Percentiles rank a stretch among this genome's conserved stretches.
phyloP scores from a whole-genome alignment of 2,329 filamentous ascomycete genomes.

The Magnaporthiopsis rhizophila region DNA sequence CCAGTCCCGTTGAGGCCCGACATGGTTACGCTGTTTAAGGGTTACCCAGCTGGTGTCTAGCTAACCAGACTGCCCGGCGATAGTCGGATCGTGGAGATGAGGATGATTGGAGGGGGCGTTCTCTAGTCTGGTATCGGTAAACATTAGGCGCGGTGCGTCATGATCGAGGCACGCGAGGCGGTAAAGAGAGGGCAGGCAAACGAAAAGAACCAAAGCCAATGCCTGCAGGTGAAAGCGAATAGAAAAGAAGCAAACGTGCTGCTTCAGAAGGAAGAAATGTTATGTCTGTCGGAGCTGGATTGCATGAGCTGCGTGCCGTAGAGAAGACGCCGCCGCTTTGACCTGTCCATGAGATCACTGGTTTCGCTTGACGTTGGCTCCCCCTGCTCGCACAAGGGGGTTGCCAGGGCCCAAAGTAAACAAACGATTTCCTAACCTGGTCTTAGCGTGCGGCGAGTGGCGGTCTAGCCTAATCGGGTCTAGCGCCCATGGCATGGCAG shows the following conservation, averaged over 20 bases:
- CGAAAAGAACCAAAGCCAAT: not conserved
- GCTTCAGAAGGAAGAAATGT: not conserved
- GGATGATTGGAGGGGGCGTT: not conserved
- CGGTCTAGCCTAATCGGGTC: not conserved
- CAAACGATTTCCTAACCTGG: constrained; percentile 4
- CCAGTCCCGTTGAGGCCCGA: not conserved
- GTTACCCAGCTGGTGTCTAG: not conserved
- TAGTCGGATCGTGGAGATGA: not conserved
- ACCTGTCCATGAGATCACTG: constrained; percentile 6
- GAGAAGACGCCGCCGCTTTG: not conserved
- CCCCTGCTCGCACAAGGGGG: constrained; percentile 3
- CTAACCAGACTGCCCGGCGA: not conserved
- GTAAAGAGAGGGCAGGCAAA: not conserved
- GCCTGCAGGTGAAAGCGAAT: not conserved
- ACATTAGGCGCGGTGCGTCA: not conserved
- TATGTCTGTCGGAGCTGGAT: not conserved
- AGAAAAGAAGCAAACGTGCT: not conserved
- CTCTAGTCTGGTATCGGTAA: not conserved
- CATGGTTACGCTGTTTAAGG: not conserved
- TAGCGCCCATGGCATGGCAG: not conserved
- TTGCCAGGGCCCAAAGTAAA: constrained; percentile 8
- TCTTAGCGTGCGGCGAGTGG: not conserved
- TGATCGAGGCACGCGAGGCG: not conserved
- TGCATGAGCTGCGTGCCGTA: not conserved
- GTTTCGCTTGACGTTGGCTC: not conserved